A percentile compares a stretch with the other conserved stretches of the same genome.
Evolutionary conservation across 2,329 filamentous ascomycete genomes (phyloP).

Genomic region (Cladosporium colombiae): DNA sequence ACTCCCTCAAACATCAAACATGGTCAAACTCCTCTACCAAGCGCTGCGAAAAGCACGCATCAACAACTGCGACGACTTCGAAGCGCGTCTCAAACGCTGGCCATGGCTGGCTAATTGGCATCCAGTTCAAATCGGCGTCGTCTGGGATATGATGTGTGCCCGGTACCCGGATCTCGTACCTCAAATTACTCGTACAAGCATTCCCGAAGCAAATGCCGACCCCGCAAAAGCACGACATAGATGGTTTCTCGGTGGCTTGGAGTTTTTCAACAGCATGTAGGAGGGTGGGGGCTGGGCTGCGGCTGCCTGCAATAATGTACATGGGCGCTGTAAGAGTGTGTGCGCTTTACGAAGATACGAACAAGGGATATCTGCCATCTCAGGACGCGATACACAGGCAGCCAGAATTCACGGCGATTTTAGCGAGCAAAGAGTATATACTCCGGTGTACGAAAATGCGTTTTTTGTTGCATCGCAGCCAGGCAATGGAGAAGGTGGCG

Average conservation of each 20-base stretch:
- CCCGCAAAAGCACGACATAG: constrained; percentile 15
- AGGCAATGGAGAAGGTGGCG: background rate
- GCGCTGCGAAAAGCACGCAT: constrained; percentile 15
- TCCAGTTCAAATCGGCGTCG: constrained; percentile 6
- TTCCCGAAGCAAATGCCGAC: background rate
- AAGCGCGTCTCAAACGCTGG: background rate
- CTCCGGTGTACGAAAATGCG: background rate
- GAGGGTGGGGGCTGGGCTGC: background rate
- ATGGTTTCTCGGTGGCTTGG: constrained; percentile 16
- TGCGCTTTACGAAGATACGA: background rate
- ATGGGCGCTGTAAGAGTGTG: background rate
- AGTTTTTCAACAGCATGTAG: constrained; percentile 17
- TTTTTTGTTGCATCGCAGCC: background rate
- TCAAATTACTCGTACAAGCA: background rate
- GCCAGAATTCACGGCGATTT: background rate
- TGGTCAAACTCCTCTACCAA: constrained; percentile 10
- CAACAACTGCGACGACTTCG: constrained; percentile 10
- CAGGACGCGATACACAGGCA: background rate
- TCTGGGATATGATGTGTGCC: constrained; percentile 14
- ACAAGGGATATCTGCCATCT: background rate
- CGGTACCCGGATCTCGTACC: constrained; percentile 16
- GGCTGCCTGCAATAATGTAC: background rate
- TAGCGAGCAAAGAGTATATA: background rate
- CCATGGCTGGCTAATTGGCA: constrained; percentile 17
- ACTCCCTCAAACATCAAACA: background rate